Evolutionary conservation across 1,139 yeast species (phyloP), one percentile per base, ranked within the genome.

Genomic region (Candida tunisiensis): DNA sequence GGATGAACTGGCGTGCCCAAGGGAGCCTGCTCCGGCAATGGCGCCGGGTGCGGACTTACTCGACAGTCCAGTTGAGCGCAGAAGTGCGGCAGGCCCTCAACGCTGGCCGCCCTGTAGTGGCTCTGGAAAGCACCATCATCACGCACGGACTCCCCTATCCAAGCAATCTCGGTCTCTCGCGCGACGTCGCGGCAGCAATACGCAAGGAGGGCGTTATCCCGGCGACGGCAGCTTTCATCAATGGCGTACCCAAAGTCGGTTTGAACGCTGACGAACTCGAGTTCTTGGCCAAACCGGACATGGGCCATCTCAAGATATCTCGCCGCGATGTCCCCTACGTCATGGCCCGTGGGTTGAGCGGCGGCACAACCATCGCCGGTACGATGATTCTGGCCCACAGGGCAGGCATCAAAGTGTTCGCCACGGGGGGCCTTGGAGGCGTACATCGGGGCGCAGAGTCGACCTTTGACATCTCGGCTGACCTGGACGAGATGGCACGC

Each of bases 361-460:
- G 95, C 4, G 94, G 94, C 2, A 83, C 95, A 2, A 82, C 95
- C 1, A 79, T 82, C 34, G 82, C 94, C 1, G 74, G 79, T 28
- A 82, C 94, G 0, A 79, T 82, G 92, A 75, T 82, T 10, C 50
- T 83, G 10, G 74, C 93, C 1, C 61, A 72, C 30, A 44, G 55
- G 43, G 85, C 85, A 0, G 91, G 92, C 0, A 78, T 82, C 39
- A 64, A 67, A 37, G 83, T 83, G 13, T 83, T 82, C 60, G 92
- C 92, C 1, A 83, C 94, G 2, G 95, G 95, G 21, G 95, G 95
- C 1, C 60, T 82, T 16, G 94, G 95, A 6, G 95, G 95, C 10
- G 93, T 82, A 9, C 93, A 83, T 42, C 62, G 82, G 31, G 79
- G 77, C 8, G 92, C 77, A 6, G 74, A 77, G 29, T 37, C 50